Conservation (phyloP, 768 basidiomycete genomes). For the Naganishia kalamii region DNA sequence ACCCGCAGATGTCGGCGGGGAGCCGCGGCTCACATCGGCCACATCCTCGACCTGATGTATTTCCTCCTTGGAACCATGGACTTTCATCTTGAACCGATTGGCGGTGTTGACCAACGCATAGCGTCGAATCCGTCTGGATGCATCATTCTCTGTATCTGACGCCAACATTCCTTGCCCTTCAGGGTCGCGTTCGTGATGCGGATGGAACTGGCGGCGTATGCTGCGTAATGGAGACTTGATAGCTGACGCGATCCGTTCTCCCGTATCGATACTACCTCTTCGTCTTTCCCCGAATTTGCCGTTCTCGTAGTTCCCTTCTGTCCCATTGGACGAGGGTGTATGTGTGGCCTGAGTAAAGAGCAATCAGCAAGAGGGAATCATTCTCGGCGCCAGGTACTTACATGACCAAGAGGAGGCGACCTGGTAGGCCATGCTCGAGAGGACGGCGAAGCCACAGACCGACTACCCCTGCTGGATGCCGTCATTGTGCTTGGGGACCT, state of each 20-base stretch:
- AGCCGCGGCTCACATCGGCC: neutral
- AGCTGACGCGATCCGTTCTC: neutral
- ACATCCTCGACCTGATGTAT: neutral
- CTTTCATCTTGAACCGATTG: neutral
- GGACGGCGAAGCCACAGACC: neutral
- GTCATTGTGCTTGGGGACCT: slow-evolving; percentile 12
- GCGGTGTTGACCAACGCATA: neutral
- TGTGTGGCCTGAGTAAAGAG: neutral
- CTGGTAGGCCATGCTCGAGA: neutral
- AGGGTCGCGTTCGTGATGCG: neutral
- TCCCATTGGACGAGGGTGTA: neutral
- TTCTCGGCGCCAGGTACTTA: neutral
- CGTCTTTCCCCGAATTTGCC: neutral
- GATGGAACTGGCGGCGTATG: slow-evolving; percentile 8
- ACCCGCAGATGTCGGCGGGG: neutral
- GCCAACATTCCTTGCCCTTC: neutral
- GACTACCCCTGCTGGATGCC: slow-evolving; percentile 2
- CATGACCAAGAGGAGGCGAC: neutral
- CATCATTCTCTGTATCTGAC: slow-evolving; percentile 9
- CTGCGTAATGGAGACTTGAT: slow-evolving; percentile 2
- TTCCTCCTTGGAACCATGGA: neutral
- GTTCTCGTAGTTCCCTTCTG: neutral
- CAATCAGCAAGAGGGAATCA: neutral
- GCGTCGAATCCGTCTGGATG: neutral
- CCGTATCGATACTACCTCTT: neutral